Base-by-base conservation (phyloP, 73 alveolate species). In the Blepharisma stoltei region DNA sequence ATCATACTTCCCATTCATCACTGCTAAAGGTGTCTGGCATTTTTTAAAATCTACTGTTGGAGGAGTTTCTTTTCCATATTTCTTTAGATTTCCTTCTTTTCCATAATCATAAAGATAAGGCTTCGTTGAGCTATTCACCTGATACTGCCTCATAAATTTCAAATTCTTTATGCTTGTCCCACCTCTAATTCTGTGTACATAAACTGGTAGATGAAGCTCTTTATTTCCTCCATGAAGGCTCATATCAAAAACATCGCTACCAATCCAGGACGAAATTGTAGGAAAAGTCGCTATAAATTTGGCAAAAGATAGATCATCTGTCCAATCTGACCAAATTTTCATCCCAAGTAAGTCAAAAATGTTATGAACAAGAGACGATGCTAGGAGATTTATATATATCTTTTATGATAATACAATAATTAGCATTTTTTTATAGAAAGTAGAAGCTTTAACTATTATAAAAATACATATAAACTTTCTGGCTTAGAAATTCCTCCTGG, bases 101-200 rank as follows among this genome's bases (percentile, higher is more conserved):
- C 86, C 86, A 70, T 70, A 70, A 53, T 79, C 86, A 70, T 18
- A 79, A 14, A 52, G 23, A 52, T 11, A 11, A 52, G 27, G n/a
- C 23, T 52, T 52, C 4, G n/a, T 20, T 52, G n/a, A 0, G 23
- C 27, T 14, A 3, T 20, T 52, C 23, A 52, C 66, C n/a, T 14
- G n/a, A 52, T 52, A 52, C 66, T 11, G n/a, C 41, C 41, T 32
- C 66, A 11, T 14, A 52, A 52, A 52, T 52, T 52, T 20, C 2
- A 52, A 14, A 52, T 52, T 52, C 23, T 52, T 52, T 14, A 52
- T 14, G 23, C 66, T 52, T 4, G 66, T 52, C 66, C 66, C 66
- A 14, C 66, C 66, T 52, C 66, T 52, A 11, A 52, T 52, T 14
- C 66, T 11, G 23, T 52, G 66, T 14, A 52, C 66, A 52, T 52